Base-by-base conservation (phyloP, 805 yeast species). In the Pichia insulana region DNA sequence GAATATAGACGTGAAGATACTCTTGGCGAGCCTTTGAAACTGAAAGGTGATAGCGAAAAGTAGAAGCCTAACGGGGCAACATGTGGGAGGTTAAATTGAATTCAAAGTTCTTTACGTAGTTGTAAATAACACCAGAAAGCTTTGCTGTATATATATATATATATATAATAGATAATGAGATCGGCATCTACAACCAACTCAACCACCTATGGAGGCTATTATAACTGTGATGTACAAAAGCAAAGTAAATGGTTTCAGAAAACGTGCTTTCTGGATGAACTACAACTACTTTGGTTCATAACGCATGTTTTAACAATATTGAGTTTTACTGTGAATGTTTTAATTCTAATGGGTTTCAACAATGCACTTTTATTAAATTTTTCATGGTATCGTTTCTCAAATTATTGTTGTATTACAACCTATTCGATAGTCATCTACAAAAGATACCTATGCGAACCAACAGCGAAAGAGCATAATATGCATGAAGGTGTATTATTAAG, bases 341-440 rank as follows among this genome's bases (percentile, higher is more conserved):
- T 22, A 18, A 41, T 49, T 39, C 31, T 47, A 15, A 19, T 43
- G 18, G 41, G 32, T 19, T 45, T 48, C 3, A 42, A 17, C 22
- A 47, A 46, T 16, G 36, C 37, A 32, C 26, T 37, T 12, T 40
- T 48, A 16, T 17, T 27, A 1, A 34, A 48, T 1, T 27, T 50
- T 12, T 41, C 43, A 3, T 56, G 56, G 55, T 58, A 58, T 39
- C 41, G 37, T 11, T 7, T 48, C 3, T 44, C 54, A 2, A 45
- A 56, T n/a, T 30, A 31, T 27, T 56, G 59, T 8, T 45, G 58
- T n/a, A 50, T 59, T 19, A 19, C 43, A 19, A 61, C 65, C 2
- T 59, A 61, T 42, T 41, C 58, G 1, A 45, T 58, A 22, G 65
- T 59, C 8, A 51, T 59, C 18, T 57, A 57, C 44, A 47, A 55